Base-by-base conservation (phyloP, 345 rosid genomes). In the Theobroma cacao region DNA sequence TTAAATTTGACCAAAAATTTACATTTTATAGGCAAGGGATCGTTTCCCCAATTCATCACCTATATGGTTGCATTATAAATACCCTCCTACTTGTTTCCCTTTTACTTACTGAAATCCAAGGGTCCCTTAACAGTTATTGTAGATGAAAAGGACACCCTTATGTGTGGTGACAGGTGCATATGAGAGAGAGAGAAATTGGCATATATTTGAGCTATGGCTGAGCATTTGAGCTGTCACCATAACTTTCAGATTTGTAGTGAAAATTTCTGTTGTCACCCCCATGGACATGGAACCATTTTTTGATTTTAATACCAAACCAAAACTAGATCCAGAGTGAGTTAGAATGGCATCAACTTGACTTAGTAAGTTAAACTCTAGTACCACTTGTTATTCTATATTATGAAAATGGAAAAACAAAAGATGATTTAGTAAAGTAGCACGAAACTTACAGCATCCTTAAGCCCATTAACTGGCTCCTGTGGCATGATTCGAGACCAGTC, bases 401-500 rank as follows among this genome's bases (percentile, higher is more conserved):
- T 73, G 52, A 53, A 43, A 38, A 78, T 13, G 3, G 75, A 72
- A 85, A 65, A 67, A 62, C 15, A n/a, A 38, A 30, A 68, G 22
- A 47, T 50, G 53, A 73, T 78, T 67, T 28, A 5, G 79, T 48
- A 41, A 75, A 34, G 26, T 48, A 60, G 61, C 78, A 75, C 83
- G 77, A 75, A 78, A 89, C 90, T 83, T 86, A 95, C 99, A 80
- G 84, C 80, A 75, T 89, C 89, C 59, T 86, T 85, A 60, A 89
- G 77, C 56, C 97, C 96, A 56, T 88, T 84, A 85, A 89, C 81
- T 7, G 99, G 99, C 83, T 95, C 98, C 80, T 77, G 61, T 4
- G 94, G 99, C 99, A 95, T 93, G 80, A 95, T 77, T 74, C 99
- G 81, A 30, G 90, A 77, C 98, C 97, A 95, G 85, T 95, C 99